phyloP scores from a whole-genome alignment of 192 early-diverging fungal species.

The Helicostylum pulchrum region DNA sequence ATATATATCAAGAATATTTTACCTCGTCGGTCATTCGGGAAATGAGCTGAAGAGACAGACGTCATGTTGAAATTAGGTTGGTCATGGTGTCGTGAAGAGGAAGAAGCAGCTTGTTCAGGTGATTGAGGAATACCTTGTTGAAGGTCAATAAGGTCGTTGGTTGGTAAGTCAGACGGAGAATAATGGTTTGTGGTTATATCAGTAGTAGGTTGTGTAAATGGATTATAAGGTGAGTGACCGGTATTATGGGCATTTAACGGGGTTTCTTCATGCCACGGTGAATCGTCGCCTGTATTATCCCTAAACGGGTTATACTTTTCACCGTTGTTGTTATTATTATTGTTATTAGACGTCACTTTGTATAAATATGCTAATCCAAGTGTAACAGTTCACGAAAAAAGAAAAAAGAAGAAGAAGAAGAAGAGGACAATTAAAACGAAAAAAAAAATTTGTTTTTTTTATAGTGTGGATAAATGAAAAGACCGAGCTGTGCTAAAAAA shows the following conservation, averaged over 20 bases:
- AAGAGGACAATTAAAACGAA: neutral
- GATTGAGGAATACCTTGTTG: conserved; percentile 9
- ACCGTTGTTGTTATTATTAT: conserved; percentile 8
- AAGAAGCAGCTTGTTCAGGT: neutral
- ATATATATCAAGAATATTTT: neutral
- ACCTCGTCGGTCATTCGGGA: conserved; percentile 9
- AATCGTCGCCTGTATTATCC: neutral
- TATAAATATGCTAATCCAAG: neutral
- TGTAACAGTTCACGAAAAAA: neutral
- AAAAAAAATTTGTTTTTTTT: neutral
- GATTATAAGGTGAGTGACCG: too few species aligned
- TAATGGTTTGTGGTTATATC: conserved; percentile 8
- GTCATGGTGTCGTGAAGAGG: conserved; percentile 7
- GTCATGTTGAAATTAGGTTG: neutral
- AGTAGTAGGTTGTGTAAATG: too few species aligned
- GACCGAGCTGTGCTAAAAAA: neutral
- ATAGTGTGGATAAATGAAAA: too few species aligned
- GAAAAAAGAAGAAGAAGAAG: neutral
- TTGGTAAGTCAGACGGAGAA: conserved; percentile 11
- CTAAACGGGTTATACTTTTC: conserved; percentile 9
- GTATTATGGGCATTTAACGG: neutral
- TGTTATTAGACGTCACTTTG: conserved; percentile 24
- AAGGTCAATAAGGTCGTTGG: conserved; percentile 12
- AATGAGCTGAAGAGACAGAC: neutral
- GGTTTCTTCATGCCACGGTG: conserved; percentile 8